These are phyloP conservation scores for Pulveroboletus frians DNA, from an alignment of 768 basidiomycete genomes.

Conservation along the genomic window DNA sequence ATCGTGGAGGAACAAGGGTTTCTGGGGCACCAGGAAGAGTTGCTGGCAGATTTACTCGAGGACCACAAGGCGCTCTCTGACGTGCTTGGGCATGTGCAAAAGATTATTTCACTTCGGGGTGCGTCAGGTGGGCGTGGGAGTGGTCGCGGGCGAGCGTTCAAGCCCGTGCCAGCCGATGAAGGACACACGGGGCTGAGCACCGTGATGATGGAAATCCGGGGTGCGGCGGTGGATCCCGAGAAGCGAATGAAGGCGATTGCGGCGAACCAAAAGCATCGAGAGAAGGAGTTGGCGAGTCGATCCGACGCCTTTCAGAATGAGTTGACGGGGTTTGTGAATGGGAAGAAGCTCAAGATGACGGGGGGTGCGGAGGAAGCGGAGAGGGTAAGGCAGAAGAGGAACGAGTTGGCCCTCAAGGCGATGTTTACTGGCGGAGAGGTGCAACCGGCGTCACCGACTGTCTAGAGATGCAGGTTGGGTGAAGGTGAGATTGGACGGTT, in stretches of 20 bases:
- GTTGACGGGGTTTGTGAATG: constrained; percentile 77
- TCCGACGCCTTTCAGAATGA: constrained; percentile 85
- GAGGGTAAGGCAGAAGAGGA: constrained; percentile 77
- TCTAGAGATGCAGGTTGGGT: not conserved
- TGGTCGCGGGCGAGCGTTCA: constrained; percentile 45
- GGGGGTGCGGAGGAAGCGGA: constrained; percentile 92
- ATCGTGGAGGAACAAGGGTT: constrained; percentile 98
- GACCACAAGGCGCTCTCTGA: constrained; percentile 87
- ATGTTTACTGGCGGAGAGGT: constrained; percentile 57
- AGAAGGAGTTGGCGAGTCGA: constrained; percentile 65
- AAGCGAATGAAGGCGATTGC: constrained; percentile 89
- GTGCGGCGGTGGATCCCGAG: constrained; percentile 76
- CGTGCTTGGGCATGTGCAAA: constrained; percentile 87
- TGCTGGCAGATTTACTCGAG: constrained; percentile 81
- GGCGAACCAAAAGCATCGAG: constrained; percentile 73
- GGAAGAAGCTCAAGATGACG: constrained; percentile 90
- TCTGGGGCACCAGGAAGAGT: constrained; percentile 87
- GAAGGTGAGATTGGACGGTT: not conserved
- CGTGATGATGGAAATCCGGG: constrained; percentile 88
- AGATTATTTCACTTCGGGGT: constrained; percentile 71
- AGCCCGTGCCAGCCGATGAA: constrained; percentile 60
- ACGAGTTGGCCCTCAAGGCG: constrained; percentile 80
- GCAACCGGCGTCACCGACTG: constrained; percentile 6
- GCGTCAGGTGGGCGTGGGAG: constrained; percentile 38
- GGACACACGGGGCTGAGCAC: constrained; percentile 62